Conservation (phyloP, 371 early-diverging fungal species). For the Mortierella sp. region DNA sequence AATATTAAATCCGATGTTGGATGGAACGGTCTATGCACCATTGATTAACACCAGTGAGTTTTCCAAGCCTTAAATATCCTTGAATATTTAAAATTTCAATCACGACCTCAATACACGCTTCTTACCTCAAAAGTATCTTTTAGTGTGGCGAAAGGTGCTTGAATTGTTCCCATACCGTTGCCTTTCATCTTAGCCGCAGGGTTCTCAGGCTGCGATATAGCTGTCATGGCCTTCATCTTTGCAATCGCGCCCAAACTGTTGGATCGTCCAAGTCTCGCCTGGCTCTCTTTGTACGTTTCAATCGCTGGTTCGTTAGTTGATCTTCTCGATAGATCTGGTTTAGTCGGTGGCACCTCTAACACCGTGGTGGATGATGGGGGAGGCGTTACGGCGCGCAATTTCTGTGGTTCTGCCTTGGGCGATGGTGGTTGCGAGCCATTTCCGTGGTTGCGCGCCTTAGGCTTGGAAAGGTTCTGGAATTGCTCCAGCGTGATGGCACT, state of each 20-base stretch:
- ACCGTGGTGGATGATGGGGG: conserved; percentile 14
- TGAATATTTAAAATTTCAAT: not conserved
- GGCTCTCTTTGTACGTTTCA: conserved; percentile 19
- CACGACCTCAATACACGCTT: not conserved
- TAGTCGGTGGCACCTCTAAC: not conserved
- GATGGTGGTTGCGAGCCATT: conserved; percentile 27
- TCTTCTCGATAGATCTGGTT: conserved; percentile 28
- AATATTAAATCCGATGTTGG: conserved; percentile 90
- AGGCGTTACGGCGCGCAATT: conserved; percentile 6
- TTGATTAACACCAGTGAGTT: not conserved
- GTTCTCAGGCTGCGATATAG: conserved; percentile 44
- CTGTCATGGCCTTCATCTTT: conserved; percentile 40
- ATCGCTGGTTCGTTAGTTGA: conserved; percentile 16
- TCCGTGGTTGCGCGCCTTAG: conserved; percentile 14
- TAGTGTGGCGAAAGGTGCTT: conserved; percentile 87
- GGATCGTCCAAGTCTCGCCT: conserved; percentile 60
- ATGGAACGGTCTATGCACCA: conserved; percentile 72
- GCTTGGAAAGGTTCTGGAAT: conserved; percentile 69
- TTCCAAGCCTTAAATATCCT: not conserved
- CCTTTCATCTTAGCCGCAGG: conserved; percentile 67
- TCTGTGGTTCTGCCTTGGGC: conserved; percentile 22
- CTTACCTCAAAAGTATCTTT: conserved; percentile 80
- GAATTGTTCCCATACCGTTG: conserved; percentile 80
- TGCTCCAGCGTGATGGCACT: conserved; percentile 80
- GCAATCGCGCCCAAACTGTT: conserved; percentile 66